A percentile compares a stretch with the other conserved stretches of the same genome.
Evolutionary conservation across 192 early-diverging fungal genomes (phyloP).

Genomic region (Linnemannia elongata): DNA sequence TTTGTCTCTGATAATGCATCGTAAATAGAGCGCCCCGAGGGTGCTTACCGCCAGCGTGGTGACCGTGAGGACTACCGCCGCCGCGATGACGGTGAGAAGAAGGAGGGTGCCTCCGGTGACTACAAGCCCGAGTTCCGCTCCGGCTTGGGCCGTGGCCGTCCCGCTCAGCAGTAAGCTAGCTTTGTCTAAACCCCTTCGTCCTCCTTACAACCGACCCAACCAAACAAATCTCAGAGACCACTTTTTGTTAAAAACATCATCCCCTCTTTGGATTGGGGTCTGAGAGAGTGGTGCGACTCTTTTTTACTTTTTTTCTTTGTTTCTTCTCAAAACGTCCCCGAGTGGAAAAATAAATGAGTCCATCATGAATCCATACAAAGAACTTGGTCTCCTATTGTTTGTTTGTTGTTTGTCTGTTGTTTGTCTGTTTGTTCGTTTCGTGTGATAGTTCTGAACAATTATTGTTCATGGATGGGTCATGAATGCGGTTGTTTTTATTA

Average conservation of each 20-base stretch:
- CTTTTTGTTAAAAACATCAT: conserved; percentile 10
- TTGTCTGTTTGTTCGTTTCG: neutral
- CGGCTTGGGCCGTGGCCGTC: conserved; percentile 85
- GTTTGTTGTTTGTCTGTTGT: neutral
- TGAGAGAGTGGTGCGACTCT: neutral
- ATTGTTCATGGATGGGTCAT: too few relatives aligned
- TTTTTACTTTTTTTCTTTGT: conserved; percentile 21
- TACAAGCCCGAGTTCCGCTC: conserved; percentile 97
- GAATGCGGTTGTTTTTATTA: neutral
- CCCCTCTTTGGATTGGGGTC: conserved; percentile 10
- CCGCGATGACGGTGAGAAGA: conserved; percentile 80
- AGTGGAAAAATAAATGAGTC: neutral
- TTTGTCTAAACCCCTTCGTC: neutral
- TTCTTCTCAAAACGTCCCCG: neutral
- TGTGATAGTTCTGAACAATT: too few relatives aligned
- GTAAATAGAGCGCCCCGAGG: conserved; percentile 26
- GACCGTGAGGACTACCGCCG: conserved; percentile 87
- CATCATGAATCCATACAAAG: conserved; percentile 6
- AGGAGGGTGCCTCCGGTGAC: conserved; percentile 91
- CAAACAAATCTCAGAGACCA: neutral
- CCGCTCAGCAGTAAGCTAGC: conserved; percentile 26
- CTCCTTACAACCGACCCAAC: neutral
- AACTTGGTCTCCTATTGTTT: neutral
- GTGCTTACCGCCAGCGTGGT: conserved; percentile 62
- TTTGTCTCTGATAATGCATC: neutral